Percentiles rank a stretch among this genome's conserved stretches.
Evolutionary conservation across 768 basidiomycete species (phyloP).

Genomic region (Dioszegia crocea): DNA sequence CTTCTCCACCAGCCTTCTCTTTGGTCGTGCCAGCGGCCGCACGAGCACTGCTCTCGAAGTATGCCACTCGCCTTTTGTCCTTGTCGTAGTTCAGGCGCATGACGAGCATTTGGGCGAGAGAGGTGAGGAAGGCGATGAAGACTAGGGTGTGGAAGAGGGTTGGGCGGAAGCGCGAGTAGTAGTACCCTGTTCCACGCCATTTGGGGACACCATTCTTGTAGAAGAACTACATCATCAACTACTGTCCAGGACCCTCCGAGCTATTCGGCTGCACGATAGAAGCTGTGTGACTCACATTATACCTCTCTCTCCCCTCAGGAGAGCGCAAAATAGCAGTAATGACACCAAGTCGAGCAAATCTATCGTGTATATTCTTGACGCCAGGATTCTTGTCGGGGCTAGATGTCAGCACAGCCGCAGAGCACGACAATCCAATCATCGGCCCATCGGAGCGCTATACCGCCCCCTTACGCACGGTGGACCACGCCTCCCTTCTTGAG

Average conservation of each 20-base stretch:
- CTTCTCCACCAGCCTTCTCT: slow-evolving; percentile 1
- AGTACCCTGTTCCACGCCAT: slow-evolving; percentile 95
- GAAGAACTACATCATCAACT: slow-evolving; percentile 56
- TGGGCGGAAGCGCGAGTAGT: slow-evolving; percentile 93
- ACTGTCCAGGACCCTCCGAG: neutral
- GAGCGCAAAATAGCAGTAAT: slow-evolving; percentile 76
- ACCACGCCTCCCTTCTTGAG: too few species aligned
- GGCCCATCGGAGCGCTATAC: too few species aligned
- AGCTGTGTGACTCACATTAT: slow-evolving; percentile 48
- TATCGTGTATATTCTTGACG: slow-evolving; percentile 73
- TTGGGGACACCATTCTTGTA: slow-evolving; percentile 95
- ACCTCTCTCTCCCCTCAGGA: slow-evolving; percentile 71
- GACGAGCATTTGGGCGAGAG: slow-evolving; percentile 74
- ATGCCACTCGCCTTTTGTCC: slow-evolving; percentile 64
- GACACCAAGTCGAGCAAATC: slow-evolving; percentile 86
- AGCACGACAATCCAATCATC: too few species aligned
- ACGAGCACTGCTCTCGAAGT: slow-evolving; percentile 35
- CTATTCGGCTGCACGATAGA: neutral
- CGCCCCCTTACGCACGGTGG: too few species aligned
- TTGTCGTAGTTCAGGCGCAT: slow-evolving; percentile 71
- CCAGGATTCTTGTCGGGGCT: slow-evolving; percentile 96
- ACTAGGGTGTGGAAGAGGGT: slow-evolving; percentile 73
- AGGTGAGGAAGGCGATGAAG: slow-evolving; percentile 73
- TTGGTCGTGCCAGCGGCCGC: slow-evolving; percentile 19
- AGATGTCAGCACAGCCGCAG: neutral